Evolutionary conservation across 2,329 filamentous ascomycete species (phyloP).

Genomic region (Thielaviopsis musarum): DNA sequence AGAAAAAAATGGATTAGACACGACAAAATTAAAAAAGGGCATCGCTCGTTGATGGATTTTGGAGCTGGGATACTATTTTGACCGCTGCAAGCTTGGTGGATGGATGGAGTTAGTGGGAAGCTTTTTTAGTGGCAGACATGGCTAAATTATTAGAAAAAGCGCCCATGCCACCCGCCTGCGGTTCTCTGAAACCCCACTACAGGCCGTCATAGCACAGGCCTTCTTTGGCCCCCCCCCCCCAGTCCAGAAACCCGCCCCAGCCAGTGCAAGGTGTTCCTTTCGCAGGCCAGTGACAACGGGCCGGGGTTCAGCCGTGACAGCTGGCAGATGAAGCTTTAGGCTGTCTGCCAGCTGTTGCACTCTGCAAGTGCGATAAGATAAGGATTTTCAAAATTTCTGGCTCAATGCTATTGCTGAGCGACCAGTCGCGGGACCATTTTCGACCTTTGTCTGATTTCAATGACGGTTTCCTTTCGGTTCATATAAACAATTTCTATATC

Average conservation of each 20-base stretch:
- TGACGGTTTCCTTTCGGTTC: neutral
- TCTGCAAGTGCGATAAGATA: constrained; percentile 7
- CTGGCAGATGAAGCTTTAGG: neutral
- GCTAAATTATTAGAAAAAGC: neutral
- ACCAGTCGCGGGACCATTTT: neutral
- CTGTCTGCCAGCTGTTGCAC: neutral
- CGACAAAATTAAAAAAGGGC: neutral
- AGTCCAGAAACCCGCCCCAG: neutral
- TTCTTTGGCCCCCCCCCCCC: neutral
- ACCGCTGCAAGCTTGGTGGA: neutral
- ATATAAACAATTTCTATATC: neutral
- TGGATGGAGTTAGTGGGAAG: neutral
- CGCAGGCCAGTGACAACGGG: neutral
- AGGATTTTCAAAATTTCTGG: constrained; percentile 8
- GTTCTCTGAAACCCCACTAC: neutral
- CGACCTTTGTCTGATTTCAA: neutral
- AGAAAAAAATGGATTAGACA: neutral
- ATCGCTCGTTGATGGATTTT: neutral
- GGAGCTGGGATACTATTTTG: neutral
- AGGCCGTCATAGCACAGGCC: neutral
- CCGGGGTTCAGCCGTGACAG: neutral
- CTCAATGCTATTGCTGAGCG: neutral
- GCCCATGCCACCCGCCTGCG: neutral
- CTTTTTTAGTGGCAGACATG: neutral
- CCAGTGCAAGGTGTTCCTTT: constrained; percentile 2